Conservation (phyloP, 192 early-diverging fungal species). For the Helicostylum pulchrum region DNA sequence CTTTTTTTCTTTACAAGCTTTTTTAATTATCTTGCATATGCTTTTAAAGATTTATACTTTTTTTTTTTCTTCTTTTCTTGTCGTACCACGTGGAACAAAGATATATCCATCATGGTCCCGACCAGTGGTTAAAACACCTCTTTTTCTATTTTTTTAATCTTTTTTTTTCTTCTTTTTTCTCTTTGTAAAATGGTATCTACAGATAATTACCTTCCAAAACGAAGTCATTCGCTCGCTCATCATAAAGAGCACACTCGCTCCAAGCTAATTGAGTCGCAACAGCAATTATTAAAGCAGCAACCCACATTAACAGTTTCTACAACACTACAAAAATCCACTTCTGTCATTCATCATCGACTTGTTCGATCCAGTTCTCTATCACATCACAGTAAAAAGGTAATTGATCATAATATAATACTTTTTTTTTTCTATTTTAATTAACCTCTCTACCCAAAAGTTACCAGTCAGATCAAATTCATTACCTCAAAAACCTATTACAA, state of each 20-base stretch:
- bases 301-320: background rate
- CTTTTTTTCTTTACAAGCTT: too few relatives aligned
- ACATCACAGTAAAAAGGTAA: slow-evolving; percentile 3
- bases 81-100: background rate
- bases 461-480: slow-evolving; percentile 5
- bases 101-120: background rate
- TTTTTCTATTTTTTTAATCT: background rate
- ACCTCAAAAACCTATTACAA: background rate
- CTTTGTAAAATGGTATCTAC: background rate
- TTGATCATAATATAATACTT: background rate
- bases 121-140: background rate
- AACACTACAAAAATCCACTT: background rate
- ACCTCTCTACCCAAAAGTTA: background rate
- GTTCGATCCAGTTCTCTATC: slow-evolving; percentile 8
- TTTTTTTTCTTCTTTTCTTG: background rate
- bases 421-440: background rate
- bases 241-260: background rate
- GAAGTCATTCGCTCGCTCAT: slow-evolving; percentile 16
- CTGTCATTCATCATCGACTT: too few relatives aligned
- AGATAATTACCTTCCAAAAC: background rate
- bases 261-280: background rate
- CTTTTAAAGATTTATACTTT: background rate
- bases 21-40: slow-evolving; percentile 1
- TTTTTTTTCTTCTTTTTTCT: background rate
- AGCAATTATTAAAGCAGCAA: background rate